These are phyloP conservation scores for Bryum argenteum DNA, from an alignment of 225 moss, liverwort and hornwort species.

Conservation along the genomic window DNA sequence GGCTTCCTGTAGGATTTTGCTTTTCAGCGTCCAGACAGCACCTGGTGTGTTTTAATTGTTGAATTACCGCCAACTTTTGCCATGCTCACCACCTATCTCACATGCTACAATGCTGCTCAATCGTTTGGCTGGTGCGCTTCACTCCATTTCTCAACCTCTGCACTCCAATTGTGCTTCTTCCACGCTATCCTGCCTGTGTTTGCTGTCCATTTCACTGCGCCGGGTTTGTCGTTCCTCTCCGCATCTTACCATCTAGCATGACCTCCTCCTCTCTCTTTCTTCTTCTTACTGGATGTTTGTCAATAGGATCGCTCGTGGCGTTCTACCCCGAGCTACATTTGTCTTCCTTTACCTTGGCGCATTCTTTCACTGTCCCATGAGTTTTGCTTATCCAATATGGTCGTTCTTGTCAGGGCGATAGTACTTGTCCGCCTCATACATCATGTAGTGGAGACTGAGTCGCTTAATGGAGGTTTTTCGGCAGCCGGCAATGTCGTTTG, in stretches of 20 bases:
- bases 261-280: background rate
- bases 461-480: conserved; percentile 56
- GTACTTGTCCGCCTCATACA: conserved; percentile 50
- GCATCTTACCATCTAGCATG: background rate
- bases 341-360: background rate
- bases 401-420: conserved; percentile 44
- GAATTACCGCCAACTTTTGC: background rate
- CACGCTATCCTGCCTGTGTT: background rate
- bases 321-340: background rate
- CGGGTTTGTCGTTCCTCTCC: background rate
- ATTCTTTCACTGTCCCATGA: background rate
- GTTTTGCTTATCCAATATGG: background rate
- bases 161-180: background rate
- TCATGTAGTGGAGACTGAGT: conserved; percentile 39
- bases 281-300: background rate
- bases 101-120: conserved; percentile 72
- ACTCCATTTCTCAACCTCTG: background rate
- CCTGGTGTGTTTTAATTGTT: background rate
- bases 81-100: conserved; percentile 49
- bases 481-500: conserved; percentile 66
- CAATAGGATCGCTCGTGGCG: background rate
- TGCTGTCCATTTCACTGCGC: background rate
- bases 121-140: conserved; percentile 62
- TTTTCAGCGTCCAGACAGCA: background rate
- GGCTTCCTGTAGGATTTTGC: background rate